Evolutionary conservation across 2,329 filamentous ascomycete species (phyloP).

Genomic region (Coleophoma cylindrospora): DNA sequence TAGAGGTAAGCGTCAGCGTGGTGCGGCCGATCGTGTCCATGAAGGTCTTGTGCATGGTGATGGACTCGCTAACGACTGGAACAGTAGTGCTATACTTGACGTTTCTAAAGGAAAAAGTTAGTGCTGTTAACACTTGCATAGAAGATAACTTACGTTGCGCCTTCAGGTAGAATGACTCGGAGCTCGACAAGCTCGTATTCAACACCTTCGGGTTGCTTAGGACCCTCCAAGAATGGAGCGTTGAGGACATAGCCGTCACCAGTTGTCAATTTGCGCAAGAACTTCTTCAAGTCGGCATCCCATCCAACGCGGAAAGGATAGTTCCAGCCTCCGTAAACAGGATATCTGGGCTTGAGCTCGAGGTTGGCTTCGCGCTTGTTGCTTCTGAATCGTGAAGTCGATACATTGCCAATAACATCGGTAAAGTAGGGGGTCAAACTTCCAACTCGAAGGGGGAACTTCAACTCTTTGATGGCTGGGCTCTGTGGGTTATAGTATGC

Average conservation of each 20-base stretch:
- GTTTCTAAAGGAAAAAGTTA: constrained; percentile 49
- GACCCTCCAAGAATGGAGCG: constrained; percentile 89
- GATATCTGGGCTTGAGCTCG: constrained; percentile 89
- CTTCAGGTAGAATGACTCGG: constrained; percentile 84
- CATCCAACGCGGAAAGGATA: constrained; percentile 96
- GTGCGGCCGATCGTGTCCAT: constrained; percentile 92
- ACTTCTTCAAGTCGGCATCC: constrained; percentile 79
- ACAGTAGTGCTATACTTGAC: constrained; percentile 72
- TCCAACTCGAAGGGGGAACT: constrained; percentile 72
- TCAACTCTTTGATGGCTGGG: constrained; percentile 75
- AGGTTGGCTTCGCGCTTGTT: constrained; percentile 75
- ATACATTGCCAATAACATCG: constrained; percentile 95
- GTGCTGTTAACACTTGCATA: constrained; percentile 32
- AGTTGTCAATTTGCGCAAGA: constrained; percentile 58
- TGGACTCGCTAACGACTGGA: constrained; percentile 56
- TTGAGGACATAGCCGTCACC: constrained; percentile 77
- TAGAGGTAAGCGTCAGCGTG: constrained; percentile 70
- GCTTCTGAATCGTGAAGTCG: constrained; percentile 81
- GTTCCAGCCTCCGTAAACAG: constrained; percentile 97
- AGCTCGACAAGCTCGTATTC: constrained; percentile 79
- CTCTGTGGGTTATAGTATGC: constrained; percentile 73
- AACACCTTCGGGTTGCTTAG: constrained; percentile 77
- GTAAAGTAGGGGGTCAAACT: constrained; percentile 89
- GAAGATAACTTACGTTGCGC: constrained; percentile 59
- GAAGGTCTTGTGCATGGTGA: constrained; percentile 76